Evolutionary conservation across 2,329 filamentous ascomycete genomes (phyloP).

Genomic region (Lithohypha guttulata): DNA sequence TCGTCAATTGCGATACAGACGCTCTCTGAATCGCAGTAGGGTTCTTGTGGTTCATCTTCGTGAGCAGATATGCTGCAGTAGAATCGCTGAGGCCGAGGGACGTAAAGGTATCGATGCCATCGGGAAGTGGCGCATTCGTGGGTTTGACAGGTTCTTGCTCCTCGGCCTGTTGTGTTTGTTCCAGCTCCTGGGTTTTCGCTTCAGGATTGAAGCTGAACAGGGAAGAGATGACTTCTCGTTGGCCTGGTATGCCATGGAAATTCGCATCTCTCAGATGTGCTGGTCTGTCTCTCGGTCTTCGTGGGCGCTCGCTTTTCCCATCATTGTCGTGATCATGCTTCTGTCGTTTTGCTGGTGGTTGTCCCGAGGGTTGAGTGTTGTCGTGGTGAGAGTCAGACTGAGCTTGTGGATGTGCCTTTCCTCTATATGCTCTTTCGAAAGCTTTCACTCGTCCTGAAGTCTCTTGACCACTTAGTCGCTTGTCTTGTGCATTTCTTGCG

Average conservation of each 20-base stretch:
- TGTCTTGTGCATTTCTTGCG: slow-evolving; percentile 29
- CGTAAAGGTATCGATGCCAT: slow-evolving; percentile 76
- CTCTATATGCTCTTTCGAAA: slow-evolving; percentile 1
- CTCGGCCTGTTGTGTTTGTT: slow-evolving; percentile 23
- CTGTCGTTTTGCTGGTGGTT: slow-evolving; percentile 5
- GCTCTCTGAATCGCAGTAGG: slow-evolving; percentile 93
- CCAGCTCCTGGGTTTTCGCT: slow-evolving; percentile 37
- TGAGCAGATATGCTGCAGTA: slow-evolving; percentile 69
- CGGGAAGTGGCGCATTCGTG: slow-evolving; percentile 80
- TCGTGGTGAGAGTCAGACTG: too few relatives aligned
- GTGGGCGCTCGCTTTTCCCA: slow-evolving; percentile 19
- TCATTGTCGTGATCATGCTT: slow-evolving; percentile 8
- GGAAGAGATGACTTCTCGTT: slow-evolving; percentile 68
- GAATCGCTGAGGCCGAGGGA: slow-evolving; percentile 71
- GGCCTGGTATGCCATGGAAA: slow-evolving; percentile 24
- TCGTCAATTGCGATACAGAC: slow-evolving; percentile 68
- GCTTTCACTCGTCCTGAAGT: background rate
- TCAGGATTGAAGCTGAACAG: slow-evolving; percentile 87
- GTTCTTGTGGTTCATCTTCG: slow-evolving; percentile 77
- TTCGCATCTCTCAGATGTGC: slow-evolving; percentile 6
- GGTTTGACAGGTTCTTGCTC: slow-evolving; percentile 50
- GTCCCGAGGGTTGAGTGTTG: background rate
- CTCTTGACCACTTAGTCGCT: slow-evolving; percentile 7
- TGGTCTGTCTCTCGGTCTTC: slow-evolving; percentile 2
- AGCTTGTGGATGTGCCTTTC: background rate